Conservation (phyloP, 1,139 yeast genomes). For the Lodderomyces jiufengensis region DNA sequence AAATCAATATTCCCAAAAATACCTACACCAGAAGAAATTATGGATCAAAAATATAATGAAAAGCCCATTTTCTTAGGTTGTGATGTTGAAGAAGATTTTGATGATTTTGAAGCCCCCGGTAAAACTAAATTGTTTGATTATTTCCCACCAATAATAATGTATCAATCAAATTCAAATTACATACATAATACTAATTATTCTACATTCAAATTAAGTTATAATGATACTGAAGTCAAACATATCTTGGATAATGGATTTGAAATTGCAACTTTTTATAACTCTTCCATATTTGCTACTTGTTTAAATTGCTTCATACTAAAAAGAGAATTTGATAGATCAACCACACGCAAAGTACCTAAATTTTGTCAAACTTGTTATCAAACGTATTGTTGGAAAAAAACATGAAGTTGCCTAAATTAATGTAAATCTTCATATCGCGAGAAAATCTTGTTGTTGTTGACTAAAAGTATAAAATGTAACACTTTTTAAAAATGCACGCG, state of each 20-base stretch:
- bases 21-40: slow-evolving; percentile 32
- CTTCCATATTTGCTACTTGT: slow-evolving; percentile 47
- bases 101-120: background rate
- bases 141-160: slow-evolving; percentile 54
- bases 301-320: slow-evolving; percentile 58
- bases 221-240: slow-evolving; percentile 32
- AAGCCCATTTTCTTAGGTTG: slow-evolving; percentile 59
- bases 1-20: slow-evolving; percentile 34
- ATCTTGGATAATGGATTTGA: slow-evolving; percentile 53
- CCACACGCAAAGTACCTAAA: slow-evolving; percentile 12
- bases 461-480: too few relatives aligned
- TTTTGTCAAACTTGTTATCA: slow-evolving; percentile 13
- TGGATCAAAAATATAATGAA: slow-evolving; percentile 23
- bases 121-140: slow-evolving; percentile 6
- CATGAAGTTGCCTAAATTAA: background rate
- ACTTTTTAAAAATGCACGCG: too few relatives aligned
- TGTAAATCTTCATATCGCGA: background rate
- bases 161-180: slow-evolving; percentile 44
- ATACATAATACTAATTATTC: slow-evolving; percentile 51
- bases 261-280: slow-evolving; percentile 45
- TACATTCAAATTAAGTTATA: slow-evolving; percentile 56
- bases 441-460: too few relatives aligned
- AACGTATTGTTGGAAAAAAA: slow-evolving; percentile 12
- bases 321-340: slow-evolving; percentile 51
- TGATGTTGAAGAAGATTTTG: slow-evolving; percentile 31